These are phyloP conservation scores for Fusarium transvaalense DNA, from an alignment of 2,329 filamentous ascomycete species.

Conservation along the genomic window DNA sequence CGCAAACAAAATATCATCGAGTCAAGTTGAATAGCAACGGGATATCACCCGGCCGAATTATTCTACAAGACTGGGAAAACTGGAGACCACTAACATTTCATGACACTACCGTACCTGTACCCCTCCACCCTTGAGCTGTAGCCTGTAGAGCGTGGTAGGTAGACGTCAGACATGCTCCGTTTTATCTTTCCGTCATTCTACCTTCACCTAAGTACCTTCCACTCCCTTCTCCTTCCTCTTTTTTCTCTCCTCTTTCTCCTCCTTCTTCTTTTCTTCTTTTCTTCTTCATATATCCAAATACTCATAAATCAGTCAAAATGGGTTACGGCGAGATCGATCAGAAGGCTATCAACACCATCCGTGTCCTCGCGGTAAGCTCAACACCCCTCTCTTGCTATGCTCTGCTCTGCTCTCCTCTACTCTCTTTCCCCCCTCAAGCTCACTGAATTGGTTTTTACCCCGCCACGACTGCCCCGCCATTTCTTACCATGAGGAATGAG, in stretches of 20 bases:
- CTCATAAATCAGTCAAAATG: slow-evolving; percentile 71
- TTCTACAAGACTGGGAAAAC: slow-evolving; percentile 45
- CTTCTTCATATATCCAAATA: slow-evolving; percentile 41
- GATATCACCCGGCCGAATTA: slow-evolving; percentile 40
- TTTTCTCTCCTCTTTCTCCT: slow-evolving; percentile 43
- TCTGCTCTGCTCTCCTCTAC: slow-evolving; percentile 12
- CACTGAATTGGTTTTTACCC: slow-evolving; percentile 53
- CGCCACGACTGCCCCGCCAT: slow-evolving; percentile 52
- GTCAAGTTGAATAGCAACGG: slow-evolving; percentile 11
- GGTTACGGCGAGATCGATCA: slow-evolving; percentile 88
- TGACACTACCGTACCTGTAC: slow-evolving; percentile 46
- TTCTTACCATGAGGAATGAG: slow-evolving; percentile 25
- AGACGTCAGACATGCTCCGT: slow-evolving; percentile 43
- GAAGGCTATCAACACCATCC: slow-evolving; percentile 98
- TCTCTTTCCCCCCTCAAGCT: slow-evolving; percentile 52
- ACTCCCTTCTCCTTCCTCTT: slow-evolving; percentile 13
- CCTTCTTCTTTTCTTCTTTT: slow-evolving; percentile 44
- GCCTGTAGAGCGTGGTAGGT: slow-evolving; percentile 8
- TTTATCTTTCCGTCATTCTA: slow-evolving; percentile 46
- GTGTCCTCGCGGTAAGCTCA: slow-evolving; percentile 86
- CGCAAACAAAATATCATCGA: neutral
- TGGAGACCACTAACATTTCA: slow-evolving; percentile 48
- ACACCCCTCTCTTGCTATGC: slow-evolving; percentile 52
- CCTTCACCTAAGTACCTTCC: slow-evolving; percentile 14
- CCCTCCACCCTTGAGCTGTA: slow-evolving; percentile 47